Percentiles rank a stretch among this genome's conserved stretches.
Evolutionary conservation across 164 flowering plant genomes (phyloP).

Genomic region (Litsea cubeba): DNA sequence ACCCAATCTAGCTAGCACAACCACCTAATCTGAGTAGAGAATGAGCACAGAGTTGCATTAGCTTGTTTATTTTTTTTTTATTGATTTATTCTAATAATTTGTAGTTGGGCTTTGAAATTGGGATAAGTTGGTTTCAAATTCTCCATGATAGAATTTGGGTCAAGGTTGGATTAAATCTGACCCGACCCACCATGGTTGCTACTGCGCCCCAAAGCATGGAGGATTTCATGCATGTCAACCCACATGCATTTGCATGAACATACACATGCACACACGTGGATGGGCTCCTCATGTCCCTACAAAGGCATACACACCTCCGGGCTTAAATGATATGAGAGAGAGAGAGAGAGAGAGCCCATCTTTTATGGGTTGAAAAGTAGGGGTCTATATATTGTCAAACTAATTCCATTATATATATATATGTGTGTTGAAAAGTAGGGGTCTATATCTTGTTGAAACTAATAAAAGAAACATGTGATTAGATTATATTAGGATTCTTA

Average conservation of each 20-base stretch:
- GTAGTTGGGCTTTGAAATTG: background rate
- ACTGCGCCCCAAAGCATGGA: background rate
- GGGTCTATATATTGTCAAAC: background rate
- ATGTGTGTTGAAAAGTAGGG: background rate
- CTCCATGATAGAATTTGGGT: background rate
- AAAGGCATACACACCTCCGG: background rate
- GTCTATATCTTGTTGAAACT: background rate
- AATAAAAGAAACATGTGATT: background rate
- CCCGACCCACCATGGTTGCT: background rate
- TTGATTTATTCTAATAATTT: background rate
- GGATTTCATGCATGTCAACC: background rate
- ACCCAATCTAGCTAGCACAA: too few species aligned
- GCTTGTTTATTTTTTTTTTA: too few species aligned
- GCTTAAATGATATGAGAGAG: background rate
- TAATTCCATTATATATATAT: background rate
- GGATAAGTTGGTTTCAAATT: background rate
- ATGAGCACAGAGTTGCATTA: too few species aligned
- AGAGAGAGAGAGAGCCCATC: background rate
- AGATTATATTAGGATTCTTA: background rate
- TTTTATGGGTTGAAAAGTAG: background rate
- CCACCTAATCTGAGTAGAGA: too few species aligned
- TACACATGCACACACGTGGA: constrained; percentile 4
- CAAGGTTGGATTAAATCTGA: background rate
- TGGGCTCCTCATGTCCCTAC: constrained; percentile 2
- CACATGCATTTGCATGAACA: background rate